Percentiles rank a stretch among this genome's conserved stretches.
These are phyloP conservation scores for Firmiana major DNA, from an alignment of 345 rosid species.

Conservation along the genomic window DNA sequence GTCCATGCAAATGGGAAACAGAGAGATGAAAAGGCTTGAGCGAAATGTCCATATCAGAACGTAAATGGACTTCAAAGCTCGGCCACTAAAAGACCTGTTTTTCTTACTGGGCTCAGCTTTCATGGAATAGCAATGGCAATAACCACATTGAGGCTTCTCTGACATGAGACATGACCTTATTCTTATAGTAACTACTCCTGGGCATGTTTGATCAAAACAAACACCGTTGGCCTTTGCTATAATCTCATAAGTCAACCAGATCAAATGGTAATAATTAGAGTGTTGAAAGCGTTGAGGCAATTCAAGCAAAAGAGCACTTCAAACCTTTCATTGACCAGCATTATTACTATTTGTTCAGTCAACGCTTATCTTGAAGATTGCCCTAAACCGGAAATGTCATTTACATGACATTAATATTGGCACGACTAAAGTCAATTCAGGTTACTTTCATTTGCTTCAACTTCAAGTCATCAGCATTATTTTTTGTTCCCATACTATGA, in stretches of 20 bases:
- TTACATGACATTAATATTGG: neutral
- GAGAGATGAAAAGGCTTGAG: neutral
- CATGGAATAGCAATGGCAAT: no score
- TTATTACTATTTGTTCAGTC: neutral
- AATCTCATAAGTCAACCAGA: neutral
- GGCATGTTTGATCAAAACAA: neutral
- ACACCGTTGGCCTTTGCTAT: neutral
- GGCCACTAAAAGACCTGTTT: no score
- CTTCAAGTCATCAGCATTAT: neutral
- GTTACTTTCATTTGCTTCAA: neutral
- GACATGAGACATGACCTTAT: neutral
- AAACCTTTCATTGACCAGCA: neutral
- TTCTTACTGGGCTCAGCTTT: neutral
- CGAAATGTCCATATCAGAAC: no score
- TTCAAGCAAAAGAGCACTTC: neutral
- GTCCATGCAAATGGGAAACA: neutral
- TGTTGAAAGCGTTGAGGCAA: neutral
- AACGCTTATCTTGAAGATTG: neutral
- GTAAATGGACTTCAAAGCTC: no score
- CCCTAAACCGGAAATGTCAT: neutral
- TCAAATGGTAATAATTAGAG: neutral
- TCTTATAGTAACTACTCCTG: neutral
- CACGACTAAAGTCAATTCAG: neutral
- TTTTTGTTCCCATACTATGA: neutral
- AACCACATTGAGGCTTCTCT: neutral